These are phyloP conservation scores for Pseudotsuga menziesii DNA, from an alignment of 75 land plant species.

Conservation along the genomic window DNA sequence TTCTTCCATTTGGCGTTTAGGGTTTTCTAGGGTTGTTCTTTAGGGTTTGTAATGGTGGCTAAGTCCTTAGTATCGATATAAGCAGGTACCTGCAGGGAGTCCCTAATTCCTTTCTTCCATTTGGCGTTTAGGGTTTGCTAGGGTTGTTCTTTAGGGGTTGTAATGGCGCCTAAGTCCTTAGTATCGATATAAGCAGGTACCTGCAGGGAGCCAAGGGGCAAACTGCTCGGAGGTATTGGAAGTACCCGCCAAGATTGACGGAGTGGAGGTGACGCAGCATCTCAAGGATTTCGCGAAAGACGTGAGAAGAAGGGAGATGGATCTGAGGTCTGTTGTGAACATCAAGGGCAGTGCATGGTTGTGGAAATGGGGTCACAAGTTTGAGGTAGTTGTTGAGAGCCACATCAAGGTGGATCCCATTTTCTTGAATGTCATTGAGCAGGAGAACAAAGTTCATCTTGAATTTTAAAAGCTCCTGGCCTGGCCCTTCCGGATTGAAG, in stretches of 20 bases:
- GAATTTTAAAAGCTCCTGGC: neutral
- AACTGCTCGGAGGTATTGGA: slow-evolving; percentile 40
- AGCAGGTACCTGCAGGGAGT: slow-evolving; percentile 53
- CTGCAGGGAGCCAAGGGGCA: slow-evolving; percentile 63
- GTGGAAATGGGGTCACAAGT: slow-evolving; percentile 64
- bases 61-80: neutral
- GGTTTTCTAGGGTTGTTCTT: neutral
- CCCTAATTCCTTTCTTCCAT: slow-evolving; percentile 10
- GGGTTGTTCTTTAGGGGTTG: neutral
- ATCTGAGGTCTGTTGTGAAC: slow-evolving; percentile 59
- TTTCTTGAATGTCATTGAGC: slow-evolving; percentile 74
- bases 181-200: slow-evolving; percentile 12
- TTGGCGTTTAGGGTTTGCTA: neutral
- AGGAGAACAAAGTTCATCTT: slow-evolving; percentile 53
- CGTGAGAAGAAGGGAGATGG: slow-evolving; percentile 67
- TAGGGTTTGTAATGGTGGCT: neutral
- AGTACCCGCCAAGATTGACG: slow-evolving; percentile 69
- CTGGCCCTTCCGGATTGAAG: too few relatives aligned
- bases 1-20: neutral
- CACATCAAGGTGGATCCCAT: slow-evolving; percentile 86
- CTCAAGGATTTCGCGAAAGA: slow-evolving; percentile 38
- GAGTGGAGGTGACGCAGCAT: slow-evolving; percentile 61
- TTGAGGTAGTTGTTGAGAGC: slow-evolving; percentile 63
- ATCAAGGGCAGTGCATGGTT: slow-evolving; percentile 58
- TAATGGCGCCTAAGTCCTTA: neutral